Evolutionary conservation across 495 filamentous ascomycete species (phyloP), one percentile per base, ranked within the genome.

Genomic region (Thozetella sp.): DNA sequence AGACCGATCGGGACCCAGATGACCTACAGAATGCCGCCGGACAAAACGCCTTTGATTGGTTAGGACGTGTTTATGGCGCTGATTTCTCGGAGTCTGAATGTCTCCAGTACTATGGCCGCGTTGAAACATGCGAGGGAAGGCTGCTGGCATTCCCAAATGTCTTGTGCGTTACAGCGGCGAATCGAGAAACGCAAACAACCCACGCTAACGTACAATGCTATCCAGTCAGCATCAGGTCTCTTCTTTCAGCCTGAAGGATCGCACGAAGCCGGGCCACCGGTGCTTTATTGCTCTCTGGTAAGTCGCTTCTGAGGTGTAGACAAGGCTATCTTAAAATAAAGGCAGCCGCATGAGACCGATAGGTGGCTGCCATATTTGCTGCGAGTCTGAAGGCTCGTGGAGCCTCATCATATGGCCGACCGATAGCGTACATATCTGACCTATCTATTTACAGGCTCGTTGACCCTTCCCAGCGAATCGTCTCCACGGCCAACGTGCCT

Each of bases 211-310:
- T 12, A 13, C 50, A n/a, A n/a, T n/a, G 3, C 23, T 46, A 19
- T 51, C 19, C 25, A 34, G 1, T 27, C 85, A 88, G 48, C 83
- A 88, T 60, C 75, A 75, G 3, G 82, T 84, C 0, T 71, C 74
- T 2, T 67, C 74, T 0, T 87, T 87, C 65, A 58, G 52, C 0
- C 75, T 87, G 4, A 65, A 40, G 0, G 82, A 88, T 61, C 56
- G 34, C 0, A 77, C 78, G 0, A 80, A 77, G 59, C 78, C 79
- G 0, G 85, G 84, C 6, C 82, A 86, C 57, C 65, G 80, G 11
- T 80, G 83, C 54, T 80, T 87, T 57, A 69, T 88, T 1, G 82
- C 80, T 0, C 61, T 88, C n/a, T 88, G n/a, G n/a, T n/a, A n/a
- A n/a, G n/a, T n/a, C n/a, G n/a, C n/a, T n/a, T n/a, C n/a, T n/a